Evolutionary conservation across 1,284 basidiomycete species (phyloP), one percentile per base, ranked within the genome.

Genomic region (Microbotryum saponariae): DNA sequence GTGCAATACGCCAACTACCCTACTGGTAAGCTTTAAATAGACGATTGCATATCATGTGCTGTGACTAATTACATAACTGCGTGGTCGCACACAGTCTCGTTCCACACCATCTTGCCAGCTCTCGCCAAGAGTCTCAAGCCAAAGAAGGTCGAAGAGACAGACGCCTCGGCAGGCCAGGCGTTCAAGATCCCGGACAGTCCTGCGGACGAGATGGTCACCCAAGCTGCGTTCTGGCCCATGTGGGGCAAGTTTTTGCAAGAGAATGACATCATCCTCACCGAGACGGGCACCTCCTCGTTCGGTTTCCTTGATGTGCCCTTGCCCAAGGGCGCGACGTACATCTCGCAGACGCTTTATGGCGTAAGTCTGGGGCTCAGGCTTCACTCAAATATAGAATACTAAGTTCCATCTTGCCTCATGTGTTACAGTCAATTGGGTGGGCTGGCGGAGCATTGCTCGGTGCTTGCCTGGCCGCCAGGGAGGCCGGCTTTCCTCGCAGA

Each of bases 371-470:
- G 44, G 18, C 6, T 49, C 33, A 25, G n/a, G 31, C 33, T 42
- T 16, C 31, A 4, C 33, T 31, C 16, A 46, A 18, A 42, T 2
- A 29, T 3, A 20, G 10, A 3, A 49, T 20, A 3, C 42, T 20
- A 7, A 31, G 53, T 54, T 5, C 0, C 25, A 16, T 33, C 29
- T 27, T 31, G n/a, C 4, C 46, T 31, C 70, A 74, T 82, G 69
- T 91, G 48, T 76, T 92, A 6, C 92, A 87, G 84, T 85, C 83
- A 59, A 94, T 93, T 68, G 91, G 91, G 0, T 93, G 86, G 85
- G 84, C 86, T 20, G 84, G 88, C 49, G 91, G 89, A 74, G 76
- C 76, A 7, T 57, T 70, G 1, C 66, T 91, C 1, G 90, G 90
- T 48, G 85, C 84, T 9, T 83, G 88, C 3, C 78, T 93, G 48